Conservation (phyloP, 768 basidiomycete species). For the Mycena galopus region DNA sequence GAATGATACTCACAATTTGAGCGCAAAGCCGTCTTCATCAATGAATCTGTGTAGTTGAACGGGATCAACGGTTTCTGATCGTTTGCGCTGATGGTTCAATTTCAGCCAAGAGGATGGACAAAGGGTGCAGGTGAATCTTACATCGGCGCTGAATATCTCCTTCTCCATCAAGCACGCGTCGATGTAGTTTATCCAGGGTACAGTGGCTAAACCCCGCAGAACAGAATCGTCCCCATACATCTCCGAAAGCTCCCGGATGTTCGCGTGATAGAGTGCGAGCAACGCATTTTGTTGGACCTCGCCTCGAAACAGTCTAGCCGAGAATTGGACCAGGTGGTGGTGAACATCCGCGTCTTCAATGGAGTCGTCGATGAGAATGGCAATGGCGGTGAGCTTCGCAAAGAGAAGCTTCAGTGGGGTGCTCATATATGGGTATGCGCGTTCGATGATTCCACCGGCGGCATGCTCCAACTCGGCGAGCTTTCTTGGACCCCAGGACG, state of each 20-base stretch:
- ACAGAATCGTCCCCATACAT: constrained; percentile 8
- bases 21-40: not conserved
- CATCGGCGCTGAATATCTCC: not conserved
- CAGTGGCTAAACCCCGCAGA: constrained; percentile 5
- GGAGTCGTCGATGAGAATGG: constrained; percentile 25
- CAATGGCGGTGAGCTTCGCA: constrained; percentile 22
- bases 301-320: constrained; percentile 2
- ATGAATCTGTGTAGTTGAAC: not conserved
- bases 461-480: constrained; percentile 18
- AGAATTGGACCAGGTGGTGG: constrained; percentile 1
- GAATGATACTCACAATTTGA: constrained; percentile 3
- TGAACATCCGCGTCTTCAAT: constrained; percentile 11
- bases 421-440: constrained; percentile 1
- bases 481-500: not conserved
- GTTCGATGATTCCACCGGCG: constrained; percentile 14
- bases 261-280: constrained; percentile 11
- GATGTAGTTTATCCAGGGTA: constrained; percentile 17
- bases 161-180: constrained; percentile 26
- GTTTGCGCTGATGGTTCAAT: not conserved
- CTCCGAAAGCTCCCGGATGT: constrained; percentile 5
- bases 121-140: not conserved
- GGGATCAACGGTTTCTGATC: not conserved
- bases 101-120: not conserved
- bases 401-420: constrained; percentile 13
- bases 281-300: constrained; percentile 9